Evolutionary conservation across 495 filamentous ascomycete genomes (phyloP).

Genomic region (Neurospora cerealis): DNA sequence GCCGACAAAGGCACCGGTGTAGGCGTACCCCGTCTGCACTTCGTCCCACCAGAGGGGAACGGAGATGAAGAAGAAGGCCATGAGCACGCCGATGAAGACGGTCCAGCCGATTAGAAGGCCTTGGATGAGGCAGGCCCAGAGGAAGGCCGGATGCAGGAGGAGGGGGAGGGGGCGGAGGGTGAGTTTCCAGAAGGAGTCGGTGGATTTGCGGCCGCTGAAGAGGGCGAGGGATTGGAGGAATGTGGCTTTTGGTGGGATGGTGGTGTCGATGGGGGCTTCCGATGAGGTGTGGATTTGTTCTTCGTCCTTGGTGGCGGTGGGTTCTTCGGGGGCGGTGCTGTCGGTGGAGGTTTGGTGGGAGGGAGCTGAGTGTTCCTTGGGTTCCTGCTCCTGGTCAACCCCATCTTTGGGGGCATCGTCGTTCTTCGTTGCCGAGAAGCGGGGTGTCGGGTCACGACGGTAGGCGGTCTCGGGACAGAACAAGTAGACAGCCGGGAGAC

Average conservation of each 20-base stretch:
- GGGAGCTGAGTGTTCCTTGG: not conserved
- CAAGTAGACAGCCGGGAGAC: conserved; percentile 57
- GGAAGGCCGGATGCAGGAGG: conserved; percentile 69
- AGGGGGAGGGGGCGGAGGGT: conserved; percentile 54
- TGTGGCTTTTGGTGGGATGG: conserved; percentile 32
- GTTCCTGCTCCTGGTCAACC: not conserved
- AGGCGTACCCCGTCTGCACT: conserved; percentile 78
- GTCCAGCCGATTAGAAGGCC: conserved; percentile 90
- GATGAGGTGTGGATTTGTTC: not conserved
- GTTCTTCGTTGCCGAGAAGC: not conserved
- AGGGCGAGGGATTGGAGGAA: conserved; percentile 49
- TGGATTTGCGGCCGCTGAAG: conserved; percentile 74
- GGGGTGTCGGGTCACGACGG: conserved; percentile 38
- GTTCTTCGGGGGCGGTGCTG: not conserved
- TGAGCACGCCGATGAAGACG: conserved; percentile 81
- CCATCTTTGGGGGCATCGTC: not conserved
- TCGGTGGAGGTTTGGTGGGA: not conserved
- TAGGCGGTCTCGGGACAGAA: conserved; percentile 84
- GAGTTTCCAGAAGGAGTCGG: conserved; percentile 50
- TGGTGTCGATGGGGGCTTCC: not conserved
- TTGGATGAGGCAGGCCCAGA: conserved; percentile 88
- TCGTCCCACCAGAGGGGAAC: conserved; percentile 75
- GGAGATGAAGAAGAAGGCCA: conserved; percentile 72
- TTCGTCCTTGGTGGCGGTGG: not conserved
- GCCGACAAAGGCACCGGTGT: conserved; percentile 78